phyloP scores from a whole-genome alignment of 371 early-diverging fungal species.

The Syncephalastrum monosporum region DNA sequence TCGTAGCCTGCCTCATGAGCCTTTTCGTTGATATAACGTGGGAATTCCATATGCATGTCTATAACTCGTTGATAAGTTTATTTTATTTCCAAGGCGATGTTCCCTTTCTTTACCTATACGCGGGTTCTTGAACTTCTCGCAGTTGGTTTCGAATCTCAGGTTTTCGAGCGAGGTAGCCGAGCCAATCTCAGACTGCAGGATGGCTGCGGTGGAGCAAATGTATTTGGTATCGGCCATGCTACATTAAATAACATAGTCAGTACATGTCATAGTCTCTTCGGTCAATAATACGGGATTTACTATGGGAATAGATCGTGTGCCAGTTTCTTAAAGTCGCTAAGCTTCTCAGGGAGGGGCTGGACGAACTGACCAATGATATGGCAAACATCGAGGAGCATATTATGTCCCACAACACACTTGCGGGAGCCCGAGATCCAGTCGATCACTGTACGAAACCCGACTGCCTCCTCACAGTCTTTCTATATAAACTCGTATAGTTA shows the following conservation, averaged over 20 bases:
- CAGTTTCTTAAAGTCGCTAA: slow-evolving; percentile 60
- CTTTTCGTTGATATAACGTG: slow-evolving; percentile 41
- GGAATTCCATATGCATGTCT: slow-evolving; percentile 41
- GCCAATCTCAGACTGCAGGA: slow-evolving; percentile 39
- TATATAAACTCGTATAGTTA: not conserved
- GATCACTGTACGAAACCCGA: slow-evolving; percentile 80
- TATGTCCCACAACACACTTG: slow-evolving; percentile 84
- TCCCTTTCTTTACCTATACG: slow-evolving; percentile 40
- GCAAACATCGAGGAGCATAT: slow-evolving; percentile 78
- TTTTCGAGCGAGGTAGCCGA: slow-evolving; percentile 36
- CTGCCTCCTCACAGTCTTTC: slow-evolving; percentile 59
- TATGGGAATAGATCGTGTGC: slow-evolving; percentile 56
- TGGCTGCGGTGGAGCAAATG: slow-evolving; percentile 57
- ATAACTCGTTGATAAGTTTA: not conserved
- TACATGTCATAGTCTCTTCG: not conserved
- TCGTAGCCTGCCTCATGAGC: slow-evolving; percentile 94
- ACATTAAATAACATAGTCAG: not conserved
- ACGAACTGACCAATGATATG: slow-evolving; percentile 75
- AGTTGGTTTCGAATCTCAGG: slow-evolving; percentile 40
- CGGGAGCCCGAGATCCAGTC: slow-evolving; percentile 66
- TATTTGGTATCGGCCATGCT: slow-evolving; percentile 84
- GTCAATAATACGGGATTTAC: slow-evolving; percentile 25
- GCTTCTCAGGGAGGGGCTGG: slow-evolving; percentile 61
- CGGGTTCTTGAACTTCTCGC: slow-evolving; percentile 48
- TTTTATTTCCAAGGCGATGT: not conserved